Conservation (phyloP, 768 basidiomycete genomes). For the Kwoniella bestiolae region DNA sequence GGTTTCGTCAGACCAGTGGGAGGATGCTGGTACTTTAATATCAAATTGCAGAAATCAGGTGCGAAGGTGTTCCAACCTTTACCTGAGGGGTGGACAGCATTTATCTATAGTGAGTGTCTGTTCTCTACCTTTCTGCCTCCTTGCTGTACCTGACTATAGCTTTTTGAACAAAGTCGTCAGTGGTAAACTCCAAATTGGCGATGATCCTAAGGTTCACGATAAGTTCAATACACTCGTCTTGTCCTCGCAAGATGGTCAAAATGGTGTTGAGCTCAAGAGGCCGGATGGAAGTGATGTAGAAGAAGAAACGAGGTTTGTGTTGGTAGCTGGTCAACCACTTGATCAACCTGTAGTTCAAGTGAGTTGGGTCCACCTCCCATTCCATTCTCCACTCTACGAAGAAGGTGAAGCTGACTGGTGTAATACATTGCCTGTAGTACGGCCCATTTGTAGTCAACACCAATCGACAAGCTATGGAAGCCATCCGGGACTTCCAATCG, state of each 20-base stretch:
- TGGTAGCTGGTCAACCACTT: conserved; percentile 85
- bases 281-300: conserved; percentile 50
- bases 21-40: conserved; percentile 91
- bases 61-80: conserved; percentile 76
- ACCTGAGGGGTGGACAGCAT: conserved; percentile 85
- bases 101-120: conserved; percentile 72
- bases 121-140: not conserved
- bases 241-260: conserved; percentile 65
- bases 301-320: conserved; percentile 72
- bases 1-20: conserved; percentile 89
- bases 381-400: conserved; percentile 56
- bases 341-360: conserved; percentile 81
- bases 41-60: conserved; percentile 68
- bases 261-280: conserved; percentile 68
- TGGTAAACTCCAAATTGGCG: conserved; percentile 70
- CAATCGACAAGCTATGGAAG: conserved; percentile 76
- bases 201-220: conserved; percentile 59
- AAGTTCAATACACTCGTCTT: conserved; percentile 83
- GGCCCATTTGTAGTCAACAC: conserved; percentile 72
- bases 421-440: conserved; percentile 33
- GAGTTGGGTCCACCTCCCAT: not conserved
- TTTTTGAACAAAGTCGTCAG: conserved; percentile 62
- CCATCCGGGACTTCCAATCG: conserved; percentile 77
- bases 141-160: not conserved
- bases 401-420: conserved; percentile 60